Conservation (phyloP, 1,139 yeast genomes). For the Debaryomyces nepalensis region DNA sequence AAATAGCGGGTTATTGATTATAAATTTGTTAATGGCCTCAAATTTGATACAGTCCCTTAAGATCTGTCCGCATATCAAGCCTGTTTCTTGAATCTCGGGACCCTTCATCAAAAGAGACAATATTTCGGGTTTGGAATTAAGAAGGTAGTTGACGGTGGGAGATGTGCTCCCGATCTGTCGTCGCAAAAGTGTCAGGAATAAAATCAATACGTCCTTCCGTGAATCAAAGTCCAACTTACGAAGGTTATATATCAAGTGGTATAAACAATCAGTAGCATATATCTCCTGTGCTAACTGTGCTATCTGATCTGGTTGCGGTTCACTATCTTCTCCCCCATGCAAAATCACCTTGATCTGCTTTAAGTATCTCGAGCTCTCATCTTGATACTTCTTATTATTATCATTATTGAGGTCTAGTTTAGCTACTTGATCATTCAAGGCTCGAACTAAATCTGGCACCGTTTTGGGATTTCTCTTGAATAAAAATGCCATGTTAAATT, state of each 20-base stretch:
- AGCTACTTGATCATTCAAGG: constrained; percentile 71
- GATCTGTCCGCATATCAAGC: constrained; percentile 76
- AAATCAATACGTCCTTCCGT: constrained; percentile 75
- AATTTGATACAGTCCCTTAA: constrained; percentile 84
- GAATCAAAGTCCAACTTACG: constrained; percentile 82
- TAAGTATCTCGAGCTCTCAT: constrained; percentile 73
- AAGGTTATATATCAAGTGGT: constrained; percentile 60
- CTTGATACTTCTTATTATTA: constrained; percentile 65
- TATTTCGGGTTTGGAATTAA: constrained; percentile 64
- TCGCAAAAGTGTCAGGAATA: constrained; percentile 78
- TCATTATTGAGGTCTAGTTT: constrained; percentile 64
- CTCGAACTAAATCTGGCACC: constrained; percentile 80
- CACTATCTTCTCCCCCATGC: constrained; percentile 72
- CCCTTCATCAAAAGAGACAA: constrained; percentile 66
- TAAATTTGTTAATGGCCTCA: constrained; percentile 67
- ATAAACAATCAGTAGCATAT: constrained; percentile 71
- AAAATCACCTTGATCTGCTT: constrained; percentile 69
- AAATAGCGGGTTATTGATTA: constrained; percentile 58
- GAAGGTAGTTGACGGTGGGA: constrained; percentile 86
- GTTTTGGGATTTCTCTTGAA: constrained; percentile 93
- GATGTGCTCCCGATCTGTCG: constrained; percentile 77
- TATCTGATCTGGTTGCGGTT: constrained; percentile 78
- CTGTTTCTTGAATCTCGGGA: constrained; percentile 73
- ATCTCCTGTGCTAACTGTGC: constrained; percentile 76
- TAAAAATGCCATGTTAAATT: constrained; percentile 71